Conservation (phyloP, 2,329 filamentous ascomycete species). For the Colletotrichum spinosum region DNA sequence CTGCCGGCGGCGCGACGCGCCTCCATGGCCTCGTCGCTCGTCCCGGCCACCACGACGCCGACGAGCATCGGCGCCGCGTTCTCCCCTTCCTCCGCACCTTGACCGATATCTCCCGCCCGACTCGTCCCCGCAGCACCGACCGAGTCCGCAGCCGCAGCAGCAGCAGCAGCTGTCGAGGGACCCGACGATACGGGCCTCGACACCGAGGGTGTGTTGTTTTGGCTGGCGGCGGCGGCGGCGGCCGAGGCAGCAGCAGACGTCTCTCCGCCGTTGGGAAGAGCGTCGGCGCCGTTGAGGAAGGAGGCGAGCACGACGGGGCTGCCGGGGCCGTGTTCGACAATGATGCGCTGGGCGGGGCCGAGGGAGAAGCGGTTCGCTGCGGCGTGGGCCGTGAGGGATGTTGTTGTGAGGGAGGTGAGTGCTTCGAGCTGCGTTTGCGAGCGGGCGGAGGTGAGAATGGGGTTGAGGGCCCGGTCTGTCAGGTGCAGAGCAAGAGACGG, state of each 20-base stretch:
- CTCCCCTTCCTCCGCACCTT: neutral
- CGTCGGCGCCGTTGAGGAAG: slow-evolving; percentile 55
- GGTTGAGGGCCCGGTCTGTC: slow-evolving; percentile 66
- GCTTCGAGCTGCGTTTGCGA: slow-evolving; percentile 58
- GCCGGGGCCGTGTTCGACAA: slow-evolving; percentile 65
- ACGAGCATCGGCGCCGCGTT: slow-evolving; percentile 63
- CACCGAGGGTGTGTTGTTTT: slow-evolving; percentile 17
- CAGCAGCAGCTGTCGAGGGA: slow-evolving; percentile 3
- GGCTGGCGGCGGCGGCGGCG: slow-evolving; percentile 1
- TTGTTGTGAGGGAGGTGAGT: slow-evolving; percentile 64
- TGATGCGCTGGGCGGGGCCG: slow-evolving; percentile 66
- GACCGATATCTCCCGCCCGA: slow-evolving; percentile 10
- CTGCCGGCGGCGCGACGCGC: slow-evolving; percentile 64
- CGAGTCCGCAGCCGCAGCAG: slow-evolving; percentile 1
- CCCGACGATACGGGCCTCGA: slow-evolving; percentile 21
- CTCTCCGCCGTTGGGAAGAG: slow-evolving; percentile 30
- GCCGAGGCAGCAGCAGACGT: slow-evolving; percentile 11
- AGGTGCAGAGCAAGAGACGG: slow-evolving; percentile 67
- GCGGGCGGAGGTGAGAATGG: slow-evolving; percentile 66
- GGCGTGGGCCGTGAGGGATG: slow-evolving; percentile 65
- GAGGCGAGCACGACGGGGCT: slow-evolving; percentile 58
- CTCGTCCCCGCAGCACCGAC: slow-evolving; percentile 23
- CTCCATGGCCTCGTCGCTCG: slow-evolving; percentile 59
- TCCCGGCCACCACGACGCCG: slow-evolving; percentile 64
- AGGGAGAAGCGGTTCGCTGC: slow-evolving; percentile 64